Base-by-base conservation (phyloP, 2,329 filamentous ascomycete species). In the Huntiella bhutanensis region DNA sequence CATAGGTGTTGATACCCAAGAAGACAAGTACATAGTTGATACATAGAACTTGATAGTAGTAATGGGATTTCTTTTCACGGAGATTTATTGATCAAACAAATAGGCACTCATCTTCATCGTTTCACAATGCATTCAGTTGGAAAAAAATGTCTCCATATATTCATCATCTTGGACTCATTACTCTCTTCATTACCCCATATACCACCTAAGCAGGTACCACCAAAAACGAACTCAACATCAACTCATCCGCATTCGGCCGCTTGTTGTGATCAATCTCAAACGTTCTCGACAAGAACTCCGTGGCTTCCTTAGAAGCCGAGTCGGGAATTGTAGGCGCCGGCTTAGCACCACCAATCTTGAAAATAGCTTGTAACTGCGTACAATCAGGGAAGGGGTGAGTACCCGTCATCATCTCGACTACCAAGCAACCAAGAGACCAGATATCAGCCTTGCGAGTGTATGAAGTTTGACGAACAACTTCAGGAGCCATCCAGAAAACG, bases 401-500 rank as follows among this genome's bases (percentile, higher is more conserved):
- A 47, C 91, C 91, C 10, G 91, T 96, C 71, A 96, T 94, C 91
- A 98, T 98, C 67, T 98, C 91, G 17, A 98, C 88, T 11, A 98
- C 85, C 44, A 98, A 69, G 60, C 91, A 98, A 33, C 91, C 91
- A 17, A 98, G 73, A 40, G 85, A 94, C 91, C 91, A 98, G 55
- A 98, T 98, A 57, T 98, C 91, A 11, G 91, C 91, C 66, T 96
- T 96, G 64, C 88, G 85, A 4, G 88, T 96, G 64, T 98, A 95
- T 4, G 86, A 87, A 3, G 88, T 96, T 64, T 96, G 91, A 57
- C 91, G 91, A 52, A 98, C 91, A 15, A 98, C 91, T 65, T 98
- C 91, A 6, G 91, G 91, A 1, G 91, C 91, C 91, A 98, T 98
- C 91, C 91, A 98, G 66, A 95, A 98, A 45, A 98, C 91, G 19